Evolutionary conservation across 805 yeast species (phyloP).

Genomic region (Yamadazyma laniorum): DNA sequence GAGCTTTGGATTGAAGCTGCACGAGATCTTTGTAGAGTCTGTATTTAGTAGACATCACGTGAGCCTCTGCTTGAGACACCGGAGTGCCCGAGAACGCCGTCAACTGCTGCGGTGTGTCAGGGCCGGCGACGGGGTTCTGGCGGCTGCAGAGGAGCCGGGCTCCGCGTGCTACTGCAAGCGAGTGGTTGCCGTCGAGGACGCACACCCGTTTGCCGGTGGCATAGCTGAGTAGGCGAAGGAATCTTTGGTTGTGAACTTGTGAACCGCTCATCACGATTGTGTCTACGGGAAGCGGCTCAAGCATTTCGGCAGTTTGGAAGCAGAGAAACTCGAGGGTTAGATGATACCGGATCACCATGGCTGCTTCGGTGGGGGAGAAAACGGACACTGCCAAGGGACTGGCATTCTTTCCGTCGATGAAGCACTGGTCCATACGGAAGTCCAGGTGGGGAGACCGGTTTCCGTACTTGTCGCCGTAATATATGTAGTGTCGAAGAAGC

Average conservation of each 20-base stretch:
- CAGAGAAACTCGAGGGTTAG: conserved; percentile 50
- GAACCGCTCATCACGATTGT: conserved; percentile 50
- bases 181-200: conserved; percentile 6
- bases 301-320: conserved; percentile 46
- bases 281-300: conserved; percentile 23
- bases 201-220: conserved; percentile 7
- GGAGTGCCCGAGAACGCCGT: background rate
- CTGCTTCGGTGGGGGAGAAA: conserved; percentile 28
- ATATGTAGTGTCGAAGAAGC: conserved; percentile 36
- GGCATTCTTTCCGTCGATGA: conserved; percentile 44
- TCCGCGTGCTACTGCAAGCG: conserved; percentile 14
- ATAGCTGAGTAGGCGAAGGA: conserved; percentile 21
- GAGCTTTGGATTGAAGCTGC: background rate
- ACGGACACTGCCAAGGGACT: conserved; percentile 13
- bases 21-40: background rate
- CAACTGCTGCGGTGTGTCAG: background rate
- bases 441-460: conserved; percentile 58
- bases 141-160: conserved; percentile 4
- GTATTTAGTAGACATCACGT: background rate
- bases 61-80: background rate
- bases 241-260: conserved; percentile 47
- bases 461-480: conserved; percentile 57
- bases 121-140: background rate
- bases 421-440: conserved; percentile 46
- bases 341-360: conserved; percentile 43